Evolutionary conservation across 345 rosid genomes (phyloP).

Genomic region (Arabis alpina): DNA sequence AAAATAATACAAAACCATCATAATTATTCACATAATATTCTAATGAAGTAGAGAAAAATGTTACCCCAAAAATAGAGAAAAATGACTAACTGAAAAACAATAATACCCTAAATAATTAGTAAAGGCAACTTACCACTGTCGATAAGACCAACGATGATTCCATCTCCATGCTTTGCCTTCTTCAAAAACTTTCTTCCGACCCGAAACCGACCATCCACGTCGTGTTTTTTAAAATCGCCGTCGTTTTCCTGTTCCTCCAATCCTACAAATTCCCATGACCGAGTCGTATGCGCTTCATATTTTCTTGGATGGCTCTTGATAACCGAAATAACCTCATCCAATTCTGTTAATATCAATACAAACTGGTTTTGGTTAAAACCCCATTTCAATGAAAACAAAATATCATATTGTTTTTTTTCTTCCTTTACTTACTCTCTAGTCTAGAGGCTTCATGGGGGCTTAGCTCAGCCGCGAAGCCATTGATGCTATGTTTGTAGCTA

Average conservation of each 20-base stretch:
- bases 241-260: slow-evolving; percentile 49
- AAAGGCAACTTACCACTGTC: slow-evolving; percentile 68
- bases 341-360: slow-evolving; percentile 44
- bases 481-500: slow-evolving; percentile 90
- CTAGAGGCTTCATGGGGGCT: slow-evolving; percentile 68
- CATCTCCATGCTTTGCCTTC: slow-evolving; percentile 67
- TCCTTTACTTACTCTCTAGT: slow-evolving; percentile 38
- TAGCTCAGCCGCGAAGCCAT: slow-evolving; percentile 79
- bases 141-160: slow-evolving; percentile 69
- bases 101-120: slow-evolving; percentile 16
- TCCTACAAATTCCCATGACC: slow-evolving; percentile 92
- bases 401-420: neutral
- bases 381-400: neutral
- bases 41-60: no score
- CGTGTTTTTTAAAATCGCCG: slow-evolving; percentile 1
- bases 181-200: slow-evolving; percentile 43
- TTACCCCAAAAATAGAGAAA: no score
- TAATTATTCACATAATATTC: no score
- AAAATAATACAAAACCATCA: no score
- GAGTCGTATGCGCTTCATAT: slow-evolving; percentile 72
- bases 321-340: slow-evolving; percentile 68
- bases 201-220: slow-evolving; percentile 40
- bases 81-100: slow-evolving; percentile 13
- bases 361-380: neutral
- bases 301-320: slow-evolving; percentile 50